These are phyloP conservation scores for Cubamyces lactineus DNA, from an alignment of 768 basidiomycete genomes.

Conservation along the genomic window DNA sequence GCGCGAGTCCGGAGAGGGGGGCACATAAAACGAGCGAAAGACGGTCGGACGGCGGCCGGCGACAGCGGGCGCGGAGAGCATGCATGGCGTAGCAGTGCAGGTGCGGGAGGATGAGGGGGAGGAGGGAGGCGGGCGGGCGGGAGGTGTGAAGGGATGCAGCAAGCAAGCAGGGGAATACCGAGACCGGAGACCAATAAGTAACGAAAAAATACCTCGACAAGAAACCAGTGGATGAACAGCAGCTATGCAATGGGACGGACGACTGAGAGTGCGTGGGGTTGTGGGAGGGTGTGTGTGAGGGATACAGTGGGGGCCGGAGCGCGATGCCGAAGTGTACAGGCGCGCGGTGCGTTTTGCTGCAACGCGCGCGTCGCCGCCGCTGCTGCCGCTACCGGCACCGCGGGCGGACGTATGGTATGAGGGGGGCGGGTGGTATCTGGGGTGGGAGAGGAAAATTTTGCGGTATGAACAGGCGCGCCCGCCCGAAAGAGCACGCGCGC, in stretches of 20 bases:
- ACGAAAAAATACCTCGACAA: slow-evolving; percentile 29
- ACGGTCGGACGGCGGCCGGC: neutral
- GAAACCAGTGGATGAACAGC: slow-evolving; percentile 20
- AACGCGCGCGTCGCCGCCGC: slow-evolving; percentile 18
- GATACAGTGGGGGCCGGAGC: slow-evolving; percentile 14
- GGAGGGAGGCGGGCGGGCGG: neutral
- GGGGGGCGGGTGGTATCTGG: slow-evolving; percentile 23
- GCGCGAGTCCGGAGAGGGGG: neutral
- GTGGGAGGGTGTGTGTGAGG: slow-evolving; percentile 14
- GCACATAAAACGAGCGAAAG: slow-evolving; percentile 20
- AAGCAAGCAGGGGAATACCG: neutral
- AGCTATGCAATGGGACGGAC: slow-evolving; percentile 19
- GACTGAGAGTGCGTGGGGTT: neutral
- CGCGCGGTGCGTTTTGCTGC: slow-evolving; percentile 15
- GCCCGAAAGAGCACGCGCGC: slow-evolving; percentile 5
- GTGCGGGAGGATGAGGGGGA: too few relatives aligned
- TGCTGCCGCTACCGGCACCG: slow-evolving; percentile 11
- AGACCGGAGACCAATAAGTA: slow-evolving; percentile 28
- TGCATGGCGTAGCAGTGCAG: neutral
- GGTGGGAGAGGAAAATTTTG: slow-evolving; percentile 14
- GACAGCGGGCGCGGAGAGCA: neutral
- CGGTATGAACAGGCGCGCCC: slow-evolving; percentile 27
- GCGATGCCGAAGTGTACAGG: slow-evolving; percentile 24
- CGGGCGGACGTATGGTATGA: slow-evolving; percentile 9
- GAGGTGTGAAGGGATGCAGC: neutral